These are phyloP conservation scores for Auricularia cornea DNA, from an alignment of 768 basidiomycete species.

Conservation along the genomic window DNA sequence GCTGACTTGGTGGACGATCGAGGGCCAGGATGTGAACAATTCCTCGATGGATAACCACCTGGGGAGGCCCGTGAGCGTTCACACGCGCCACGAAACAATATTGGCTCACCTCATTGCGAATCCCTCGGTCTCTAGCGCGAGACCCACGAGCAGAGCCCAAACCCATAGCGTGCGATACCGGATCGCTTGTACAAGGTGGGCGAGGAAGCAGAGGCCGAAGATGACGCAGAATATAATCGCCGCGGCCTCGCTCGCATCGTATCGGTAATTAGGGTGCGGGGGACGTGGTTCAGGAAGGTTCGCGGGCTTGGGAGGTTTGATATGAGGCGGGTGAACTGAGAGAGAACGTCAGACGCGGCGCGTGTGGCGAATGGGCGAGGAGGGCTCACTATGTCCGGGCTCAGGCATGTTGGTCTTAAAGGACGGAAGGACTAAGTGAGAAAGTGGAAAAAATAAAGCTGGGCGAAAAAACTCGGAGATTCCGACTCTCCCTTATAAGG, in stretches of 20 bases:
- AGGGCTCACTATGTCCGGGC: not conserved
- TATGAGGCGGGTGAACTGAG: too few species aligned
- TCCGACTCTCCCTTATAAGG: too few species aligned
- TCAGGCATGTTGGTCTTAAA: too few species aligned
- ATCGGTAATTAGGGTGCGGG: not conserved
- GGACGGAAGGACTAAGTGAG: too few species aligned
- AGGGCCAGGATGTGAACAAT: conserved; percentile 2
- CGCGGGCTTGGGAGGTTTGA: too few species aligned
- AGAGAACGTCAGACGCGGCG: not conserved
- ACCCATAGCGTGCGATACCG: not conserved
- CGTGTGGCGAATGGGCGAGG: too few species aligned
- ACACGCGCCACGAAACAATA: not conserved
- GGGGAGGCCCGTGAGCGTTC: not conserved
- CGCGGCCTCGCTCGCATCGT: conserved; percentile 4
- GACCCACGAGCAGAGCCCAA: not conserved
- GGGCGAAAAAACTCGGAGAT: too few species aligned
- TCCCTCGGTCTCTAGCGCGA: conserved; percentile 1
- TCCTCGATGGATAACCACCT: not conserved
- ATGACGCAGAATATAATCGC: conserved; percentile 4
- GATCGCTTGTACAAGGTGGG: conserved; percentile 2
- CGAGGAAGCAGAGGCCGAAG: not conserved
- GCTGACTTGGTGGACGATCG: conserved; percentile 3
- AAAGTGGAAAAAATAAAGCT: too few species aligned
- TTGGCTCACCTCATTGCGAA: conserved; percentile 4
- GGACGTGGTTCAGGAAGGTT: too few species aligned